Base-by-base conservation (phyloP, 1,284 basidiomycete species). In the Ustilago bromivora region DNA sequence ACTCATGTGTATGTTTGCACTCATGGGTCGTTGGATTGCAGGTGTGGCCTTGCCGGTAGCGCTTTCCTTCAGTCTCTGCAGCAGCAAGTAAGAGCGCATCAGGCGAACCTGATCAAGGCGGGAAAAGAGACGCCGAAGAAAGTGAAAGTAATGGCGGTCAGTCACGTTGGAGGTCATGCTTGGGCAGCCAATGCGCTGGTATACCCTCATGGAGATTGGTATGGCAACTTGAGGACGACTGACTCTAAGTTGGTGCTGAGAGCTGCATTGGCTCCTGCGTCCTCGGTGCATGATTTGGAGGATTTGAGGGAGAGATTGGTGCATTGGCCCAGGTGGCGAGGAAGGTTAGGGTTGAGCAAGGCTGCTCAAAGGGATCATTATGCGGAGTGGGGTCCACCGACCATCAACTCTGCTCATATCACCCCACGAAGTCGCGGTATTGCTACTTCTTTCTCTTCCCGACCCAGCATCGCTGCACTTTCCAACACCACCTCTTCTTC, bases 1-100 rank as follows among this genome's bases (percentile, higher is more conserved):
- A 71, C 80, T 0, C 82, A 86, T 59, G 76, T 87, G 59, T 87
- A 82, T 54, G 81, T 87, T 41, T 87, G 86, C 71, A 85, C 84
- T 1, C 87, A 87, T 51, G 83, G 82, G 31, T 70, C 73, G 0
- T 73, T 86, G 15, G 87, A 87, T 55, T 87, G 87, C 62, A 81
- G 86, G 3, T 87, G 87, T 57, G 85, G 84, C 23, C 83, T 87
- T 28, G 79, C 84, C 3, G 87, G 87, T 15, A 71, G 72, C 8
- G 80, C 81, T 5, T 69, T 87, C 13, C 77, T 78, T 52, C 63
- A 84, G 1, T 74, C 81, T 0, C 62, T 87, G 11, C 63, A 79
- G 5, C 41, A 61, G 2, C 77, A 84, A 41, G 70, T 81, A 0
- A 62, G 74, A 58, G 66, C 81, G 40, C 66, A 86, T 43, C 70